A percentile compares a stretch with the other conserved stretches of the same genome.
phyloP scores from a whole-genome alignment of 2,329 filamentous ascomycete genomes.

The Neonectria neomacrospora region DNA sequence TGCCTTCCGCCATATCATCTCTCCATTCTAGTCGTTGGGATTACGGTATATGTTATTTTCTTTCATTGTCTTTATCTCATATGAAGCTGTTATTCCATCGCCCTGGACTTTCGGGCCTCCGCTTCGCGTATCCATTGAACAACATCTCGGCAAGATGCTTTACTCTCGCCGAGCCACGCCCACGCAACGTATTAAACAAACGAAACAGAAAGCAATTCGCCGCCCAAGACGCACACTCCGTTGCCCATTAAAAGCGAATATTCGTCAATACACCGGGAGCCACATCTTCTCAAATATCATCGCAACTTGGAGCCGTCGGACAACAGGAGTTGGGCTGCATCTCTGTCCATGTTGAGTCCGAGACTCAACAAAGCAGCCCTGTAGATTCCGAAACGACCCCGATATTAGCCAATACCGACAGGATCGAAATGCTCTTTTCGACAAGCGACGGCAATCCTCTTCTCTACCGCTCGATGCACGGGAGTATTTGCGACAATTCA shows the following conservation, averaged over 20 bases:
- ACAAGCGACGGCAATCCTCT: neutral
- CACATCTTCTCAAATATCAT: constrained; percentile 6
- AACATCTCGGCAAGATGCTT: constrained; percentile 11
- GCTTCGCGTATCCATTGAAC: constrained; percentile 6
- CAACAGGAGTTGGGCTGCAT: constrained; percentile 13
- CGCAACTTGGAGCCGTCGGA: constrained; percentile 8
- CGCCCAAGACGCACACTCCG: constrained; percentile 17
- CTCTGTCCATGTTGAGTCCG: constrained; percentile 19
- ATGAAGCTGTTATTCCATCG: constrained; percentile 13
- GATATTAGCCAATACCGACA: neutral
- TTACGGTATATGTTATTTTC: neutral
- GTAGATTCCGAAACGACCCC: constrained; percentile 2
- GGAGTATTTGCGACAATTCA: neutral
- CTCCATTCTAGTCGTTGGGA: neutral
- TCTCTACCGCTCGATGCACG: neutral
- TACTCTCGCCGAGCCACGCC: constrained; percentile 5
- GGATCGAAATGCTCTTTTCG: neutral
- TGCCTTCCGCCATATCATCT: neutral
- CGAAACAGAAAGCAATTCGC: constrained; percentile 12
- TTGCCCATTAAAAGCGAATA: constrained; percentile 13
- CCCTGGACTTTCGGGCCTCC: neutral
- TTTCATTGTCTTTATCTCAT: constrained; percentile 23
- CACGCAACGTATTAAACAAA: constrained; percentile 25
- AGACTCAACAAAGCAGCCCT: constrained; percentile 21
- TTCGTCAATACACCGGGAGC: constrained; percentile 10